phyloP scores from a whole-genome alignment of 2,329 filamentous ascomycete species.

The Talaromyces albobiverticillius region DNA sequence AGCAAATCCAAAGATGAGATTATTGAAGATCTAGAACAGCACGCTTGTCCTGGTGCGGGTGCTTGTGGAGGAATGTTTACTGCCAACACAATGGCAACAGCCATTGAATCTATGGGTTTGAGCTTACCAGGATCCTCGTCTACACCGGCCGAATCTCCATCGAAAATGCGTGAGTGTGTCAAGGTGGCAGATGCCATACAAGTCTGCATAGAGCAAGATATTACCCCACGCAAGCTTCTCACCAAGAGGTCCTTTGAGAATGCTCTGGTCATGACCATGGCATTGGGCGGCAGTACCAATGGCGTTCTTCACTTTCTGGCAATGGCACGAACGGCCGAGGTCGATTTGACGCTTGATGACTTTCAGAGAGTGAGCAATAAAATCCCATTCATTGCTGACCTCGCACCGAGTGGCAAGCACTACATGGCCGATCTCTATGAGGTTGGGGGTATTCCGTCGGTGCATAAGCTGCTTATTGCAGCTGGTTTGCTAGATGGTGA shows the following conservation, averaged over 20 bases:
- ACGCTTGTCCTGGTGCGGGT: constrained; percentile 74
- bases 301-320: constrained; percentile 85
- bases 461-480: constrained; percentile 81
- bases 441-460: constrained; percentile 78
- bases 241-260: constrained; percentile 83
- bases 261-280: constrained; percentile 85
- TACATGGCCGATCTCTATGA: constrained; percentile 86
- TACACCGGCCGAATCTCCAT: constrained; percentile 73
- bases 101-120: constrained; percentile 84
- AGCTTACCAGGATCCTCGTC: constrained; percentile 80
- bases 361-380: constrained; percentile 77
- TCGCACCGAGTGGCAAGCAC: constrained; percentile 79
- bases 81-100: constrained; percentile 89
- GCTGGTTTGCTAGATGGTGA: constrained; percentile 71
- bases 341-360: constrained; percentile 75
- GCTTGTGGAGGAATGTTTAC: constrained; percentile 94
- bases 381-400: constrained; percentile 80
- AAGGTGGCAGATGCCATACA: constrained; percentile 76
- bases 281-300: constrained; percentile 86
- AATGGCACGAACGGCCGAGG: constrained; percentile 81
- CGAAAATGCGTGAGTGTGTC: constrained; percentile 83
- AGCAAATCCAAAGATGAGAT: constrained; percentile 73
- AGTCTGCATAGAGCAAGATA: constrained; percentile 76
- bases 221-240: constrained; percentile 75
- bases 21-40: constrained; percentile 74